Evolutionary conservation across 1,284 basidiomycete genomes (phyloP).

Genomic region (Rhizoctonia solani): DNA sequence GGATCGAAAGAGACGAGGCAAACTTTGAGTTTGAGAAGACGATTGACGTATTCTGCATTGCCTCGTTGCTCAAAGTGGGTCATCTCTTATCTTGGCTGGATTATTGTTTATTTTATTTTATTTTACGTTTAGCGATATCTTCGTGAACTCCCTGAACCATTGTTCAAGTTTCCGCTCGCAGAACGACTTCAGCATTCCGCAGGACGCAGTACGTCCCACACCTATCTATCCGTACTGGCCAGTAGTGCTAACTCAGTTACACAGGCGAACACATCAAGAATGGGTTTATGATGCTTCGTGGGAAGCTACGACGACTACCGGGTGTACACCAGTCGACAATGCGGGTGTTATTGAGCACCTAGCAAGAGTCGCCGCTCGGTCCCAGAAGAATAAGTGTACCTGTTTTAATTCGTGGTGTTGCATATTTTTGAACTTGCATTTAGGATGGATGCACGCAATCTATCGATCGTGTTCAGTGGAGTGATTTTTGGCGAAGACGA

Average conservation of each 20-base stretch:
- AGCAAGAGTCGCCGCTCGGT: slow-evolving; percentile 68
- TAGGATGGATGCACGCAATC: slow-evolving; percentile 85
- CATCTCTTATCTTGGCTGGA: slow-evolving; percentile 17
- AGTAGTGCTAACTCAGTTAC: slow-evolving; percentile 18
- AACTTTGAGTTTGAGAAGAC: slow-evolving; percentile 75
- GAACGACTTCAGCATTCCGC: slow-evolving; percentile 59
- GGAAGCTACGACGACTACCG: slow-evolving; percentile 82
- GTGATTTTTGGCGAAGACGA: slow-evolving; percentile 92
- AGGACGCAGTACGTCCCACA: slow-evolving; percentile 60
- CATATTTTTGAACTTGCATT: not conserved
- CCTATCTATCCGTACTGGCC: slow-evolving; percentile 3
- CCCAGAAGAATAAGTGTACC: slow-evolving; percentile 71
- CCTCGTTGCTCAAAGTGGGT: slow-evolving; percentile 85
- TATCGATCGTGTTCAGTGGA: slow-evolving; percentile 82
- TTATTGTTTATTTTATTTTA: not conserved
- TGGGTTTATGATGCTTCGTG: slow-evolving; percentile 72
- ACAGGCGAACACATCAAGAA: slow-evolving; percentile 71
- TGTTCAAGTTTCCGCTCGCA: slow-evolving; percentile 37
- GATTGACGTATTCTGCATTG: slow-evolving; percentile 85
- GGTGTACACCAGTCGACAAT: slow-evolving; percentile 89
- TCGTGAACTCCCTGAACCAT: slow-evolving; percentile 63
- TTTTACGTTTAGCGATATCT: slow-evolving; percentile 67
- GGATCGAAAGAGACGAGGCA: slow-evolving; percentile 89
- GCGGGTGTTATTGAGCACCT: slow-evolving; percentile 89
- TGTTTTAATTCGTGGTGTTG: not conserved